These are phyloP conservation scores for Iberis pinnata DNA, from an alignment of 345 rosid species.

Conservation along the genomic window DNA sequence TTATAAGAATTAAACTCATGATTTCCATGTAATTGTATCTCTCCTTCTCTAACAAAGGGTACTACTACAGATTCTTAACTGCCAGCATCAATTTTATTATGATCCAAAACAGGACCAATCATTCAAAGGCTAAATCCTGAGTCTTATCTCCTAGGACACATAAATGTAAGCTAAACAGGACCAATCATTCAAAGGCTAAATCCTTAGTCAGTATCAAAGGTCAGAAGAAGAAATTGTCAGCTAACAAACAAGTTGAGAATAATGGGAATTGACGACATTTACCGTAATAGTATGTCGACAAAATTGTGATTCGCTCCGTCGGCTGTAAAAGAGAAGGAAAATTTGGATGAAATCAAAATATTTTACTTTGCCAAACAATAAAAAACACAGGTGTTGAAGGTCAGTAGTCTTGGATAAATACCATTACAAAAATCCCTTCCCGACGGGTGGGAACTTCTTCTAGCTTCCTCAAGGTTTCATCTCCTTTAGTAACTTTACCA, in stretches of 20 bases:
- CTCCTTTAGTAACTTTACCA: constrained; percentile 92
- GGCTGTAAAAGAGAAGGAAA: constrained; percentile 26
- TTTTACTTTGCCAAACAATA: constrained; percentile 1
- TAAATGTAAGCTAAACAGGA: constrained; percentile 27
- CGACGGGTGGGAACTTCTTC: constrained; percentile 84
- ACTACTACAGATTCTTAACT: constrained; percentile 2
- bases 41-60: neutral
- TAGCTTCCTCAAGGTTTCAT: constrained; percentile 75
- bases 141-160: constrained; percentile 24
- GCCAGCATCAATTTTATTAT: neutral
- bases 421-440: constrained; percentile 94
- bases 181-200: too few relatives aligned
- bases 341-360: neutral
- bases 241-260: constrained; percentile 13
- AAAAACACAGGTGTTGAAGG: neutral
- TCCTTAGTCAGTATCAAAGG: constrained; percentile 24
- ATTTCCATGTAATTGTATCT: neutral
- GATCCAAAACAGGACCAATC: constrained; percentile 14
- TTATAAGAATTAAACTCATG: neutral
- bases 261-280: constrained; percentile 6
- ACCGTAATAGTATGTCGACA: constrained; percentile 66
- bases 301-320: constrained; percentile 75
- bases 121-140: constrained; percentile 9
- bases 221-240: constrained; percentile 18
- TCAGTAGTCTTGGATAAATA: constrained; percentile 27